Conservation (phyloP, 306 rosid species). For the Glycine tomentella region DNA sequence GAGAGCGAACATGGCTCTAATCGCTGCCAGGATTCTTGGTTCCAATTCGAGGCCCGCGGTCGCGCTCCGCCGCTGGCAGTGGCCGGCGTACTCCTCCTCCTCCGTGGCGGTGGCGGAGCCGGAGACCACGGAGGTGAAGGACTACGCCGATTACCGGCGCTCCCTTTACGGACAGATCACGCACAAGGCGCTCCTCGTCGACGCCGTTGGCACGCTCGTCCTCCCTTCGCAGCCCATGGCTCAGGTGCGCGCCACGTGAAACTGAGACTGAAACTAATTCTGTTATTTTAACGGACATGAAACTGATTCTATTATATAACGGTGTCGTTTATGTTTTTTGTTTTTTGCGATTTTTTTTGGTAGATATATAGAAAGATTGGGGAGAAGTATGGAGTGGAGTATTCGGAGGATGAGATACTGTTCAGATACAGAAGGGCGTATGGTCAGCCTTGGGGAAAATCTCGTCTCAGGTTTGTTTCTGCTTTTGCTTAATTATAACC, state of each 20-base stretch:
- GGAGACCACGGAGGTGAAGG: slow-evolving; percentile 59
- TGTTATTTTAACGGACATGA: neutral
- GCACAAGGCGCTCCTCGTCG: slow-evolving; percentile 91
- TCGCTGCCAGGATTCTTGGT: slow-evolving; percentile 49
- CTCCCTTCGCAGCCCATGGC: slow-evolving; percentile 99
- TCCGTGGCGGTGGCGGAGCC: slow-evolving; percentile 44
- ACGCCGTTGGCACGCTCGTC: slow-evolving; percentile 94
- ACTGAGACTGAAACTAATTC: neutral
- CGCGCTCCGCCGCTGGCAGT: neutral
- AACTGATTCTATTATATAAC: too few species aligned
- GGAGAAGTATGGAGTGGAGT: slow-evolving; percentile 90
- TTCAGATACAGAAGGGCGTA: slow-evolving; percentile 90
- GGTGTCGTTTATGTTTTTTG: neutral
- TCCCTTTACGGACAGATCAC: slow-evolving; percentile 88
- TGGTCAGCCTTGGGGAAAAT: slow-evolving; percentile 92
- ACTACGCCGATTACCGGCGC: slow-evolving; percentile 82
- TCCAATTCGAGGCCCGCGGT: slow-evolving; percentile 35
- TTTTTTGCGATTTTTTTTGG: neutral
- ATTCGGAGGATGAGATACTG: slow-evolving; percentile 89
- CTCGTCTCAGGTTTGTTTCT: slow-evolving; percentile 80
- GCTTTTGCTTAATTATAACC: neutral
- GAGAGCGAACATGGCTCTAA: slow-evolving; percentile 56
- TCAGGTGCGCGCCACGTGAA: slow-evolving; percentile 56
- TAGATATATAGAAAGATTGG: slow-evolving; percentile 86
- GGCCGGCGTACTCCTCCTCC: slow-evolving; percentile 46